Evolutionary conservation across 2,329 filamentous ascomycete genomes (phyloP).

Genomic region (Escovopsis sp.): DNA sequence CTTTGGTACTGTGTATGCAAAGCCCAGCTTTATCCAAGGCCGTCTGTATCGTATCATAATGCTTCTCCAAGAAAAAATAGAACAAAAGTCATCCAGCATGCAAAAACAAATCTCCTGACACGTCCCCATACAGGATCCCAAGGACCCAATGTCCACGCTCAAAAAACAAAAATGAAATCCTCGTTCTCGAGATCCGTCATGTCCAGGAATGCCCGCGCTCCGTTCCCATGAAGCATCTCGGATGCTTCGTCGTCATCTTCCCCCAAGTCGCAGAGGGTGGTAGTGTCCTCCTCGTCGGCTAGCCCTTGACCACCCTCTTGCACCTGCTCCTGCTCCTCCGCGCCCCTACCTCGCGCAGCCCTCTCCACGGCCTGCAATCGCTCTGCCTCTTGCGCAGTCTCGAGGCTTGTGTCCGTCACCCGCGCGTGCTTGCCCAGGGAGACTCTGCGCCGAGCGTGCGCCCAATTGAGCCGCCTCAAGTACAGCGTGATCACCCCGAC

Average conservation of each 20-base stretch:
- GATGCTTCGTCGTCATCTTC: slow-evolving; percentile 8
- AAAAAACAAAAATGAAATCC: slow-evolving; percentile 46
- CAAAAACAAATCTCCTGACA: neutral
- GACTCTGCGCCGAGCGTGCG: slow-evolving; percentile 38
- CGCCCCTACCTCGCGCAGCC: slow-evolving; percentile 6
- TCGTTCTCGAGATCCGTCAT: slow-evolving; percentile 47
- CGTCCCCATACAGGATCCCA: too few relatives aligned
- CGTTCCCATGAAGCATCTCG: slow-evolving; percentile 4
- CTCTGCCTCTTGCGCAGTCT: slow-evolving; percentile 28
- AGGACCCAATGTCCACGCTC: neutral
- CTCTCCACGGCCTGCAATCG: slow-evolving; percentile 18
- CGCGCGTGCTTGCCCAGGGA: slow-evolving; percentile 44
- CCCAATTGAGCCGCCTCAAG: slow-evolving; percentile 37
- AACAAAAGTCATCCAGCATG: neutral
- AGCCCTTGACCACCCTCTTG: slow-evolving; percentile 5
- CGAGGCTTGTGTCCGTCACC: slow-evolving; percentile 45
- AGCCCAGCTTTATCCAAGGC: too few relatives aligned
- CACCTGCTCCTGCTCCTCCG: slow-evolving; percentile 4
- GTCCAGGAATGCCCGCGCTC: slow-evolving; percentile 26
- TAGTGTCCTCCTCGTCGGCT: slow-evolving; percentile 4
- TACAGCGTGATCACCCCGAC: slow-evolving; percentile 28
- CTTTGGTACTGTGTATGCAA: too few relatives aligned
- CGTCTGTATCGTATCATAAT: too few relatives aligned
- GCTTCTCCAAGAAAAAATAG: too few relatives aligned
- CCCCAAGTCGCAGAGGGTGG: neutral